Evolutionary conservation across 192 early-diverging fungal genomes (phyloP).

Genomic region (Rhizophlyctis rosea): DNA sequence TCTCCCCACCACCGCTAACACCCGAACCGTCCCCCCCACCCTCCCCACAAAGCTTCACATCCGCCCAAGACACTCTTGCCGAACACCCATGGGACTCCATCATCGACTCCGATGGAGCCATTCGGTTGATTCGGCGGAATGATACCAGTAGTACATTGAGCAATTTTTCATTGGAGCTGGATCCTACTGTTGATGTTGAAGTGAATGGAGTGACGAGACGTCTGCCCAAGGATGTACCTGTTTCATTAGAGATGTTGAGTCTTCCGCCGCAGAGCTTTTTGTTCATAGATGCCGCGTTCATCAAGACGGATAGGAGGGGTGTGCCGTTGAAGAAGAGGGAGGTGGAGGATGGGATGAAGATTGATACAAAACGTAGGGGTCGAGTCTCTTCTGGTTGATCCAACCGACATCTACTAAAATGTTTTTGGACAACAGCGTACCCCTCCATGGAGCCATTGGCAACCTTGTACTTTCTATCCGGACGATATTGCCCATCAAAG

Average conservation of each 20-base stretch:
- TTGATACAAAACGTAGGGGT: constrained; percentile 5
- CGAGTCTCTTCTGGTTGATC: not conserved
- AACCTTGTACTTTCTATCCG: not conserved
- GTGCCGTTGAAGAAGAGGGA: not conserved
- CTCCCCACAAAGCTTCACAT: too few relatives aligned
- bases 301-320: not conserved
- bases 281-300: constrained; percentile 8
- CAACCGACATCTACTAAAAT: not conserved
- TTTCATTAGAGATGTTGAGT: constrained; percentile 9
- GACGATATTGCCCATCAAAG: not conserved
- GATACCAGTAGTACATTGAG: not conserved
- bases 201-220: constrained; percentile 1
- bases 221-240: not conserved
- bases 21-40: not conserved
- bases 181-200: constrained; percentile 1
- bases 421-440: not conserved
- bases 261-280: constrained; percentile 4
- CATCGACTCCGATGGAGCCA: not conserved
- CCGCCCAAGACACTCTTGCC: too few relatives aligned
- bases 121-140: not conserved
- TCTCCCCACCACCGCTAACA: too few relatives aligned
- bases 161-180: not conserved
- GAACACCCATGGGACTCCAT: not conserved
- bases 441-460: not conserved
- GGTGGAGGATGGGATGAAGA: constrained; percentile 1